These are phyloP conservation scores for Lithospermum erythrorhizon DNA, from an alignment of 257 asterid species.

Conservation along the genomic window DNA sequence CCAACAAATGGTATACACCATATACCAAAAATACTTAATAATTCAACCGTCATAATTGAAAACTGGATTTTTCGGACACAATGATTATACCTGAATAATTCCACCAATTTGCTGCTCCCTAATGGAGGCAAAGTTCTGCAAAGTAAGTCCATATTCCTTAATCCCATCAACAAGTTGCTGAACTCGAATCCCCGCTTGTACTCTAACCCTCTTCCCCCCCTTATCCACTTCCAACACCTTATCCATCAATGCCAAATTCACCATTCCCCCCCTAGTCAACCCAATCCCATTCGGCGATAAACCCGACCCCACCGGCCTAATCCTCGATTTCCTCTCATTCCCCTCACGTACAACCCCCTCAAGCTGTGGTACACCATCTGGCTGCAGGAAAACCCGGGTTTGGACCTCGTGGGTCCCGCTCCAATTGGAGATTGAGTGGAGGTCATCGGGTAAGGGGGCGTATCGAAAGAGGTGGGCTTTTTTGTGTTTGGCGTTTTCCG, in stretches of 20 bases:
- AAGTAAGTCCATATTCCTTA: conserved; percentile 65
- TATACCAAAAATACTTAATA: too few species aligned
- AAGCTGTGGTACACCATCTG: conserved; percentile 51
- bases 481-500: conserved; percentile 68
- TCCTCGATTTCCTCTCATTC: conserved; percentile 53
- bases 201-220: conserved; percentile 74
- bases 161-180: conserved; percentile 92
- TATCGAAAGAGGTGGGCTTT: conserved; percentile 83
- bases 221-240: conserved; percentile 79
- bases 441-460: conserved; percentile 85
- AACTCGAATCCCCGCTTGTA: conserved; percentile 89
- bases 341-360: conserved; percentile 47
- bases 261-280: conserved; percentile 75
- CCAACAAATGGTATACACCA: too few species aligned
- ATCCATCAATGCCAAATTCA: conserved; percentile 90
- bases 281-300: conserved; percentile 92
- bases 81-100: conserved; percentile 48
- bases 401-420: conserved; percentile 96
- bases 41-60: too few species aligned
- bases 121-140: conserved; percentile 93
- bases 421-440: conserved; percentile 89
- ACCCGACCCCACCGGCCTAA: conserved; percentile 91
- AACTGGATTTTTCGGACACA: too few species aligned
- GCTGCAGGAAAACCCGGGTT: conserved; percentile 75
- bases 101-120: conserved; percentile 98